These are phyloP conservation scores for Phialemonium atrogriseum DNA, from an alignment of 2,329 filamentous ascomycete species.

Conservation along the genomic window DNA sequence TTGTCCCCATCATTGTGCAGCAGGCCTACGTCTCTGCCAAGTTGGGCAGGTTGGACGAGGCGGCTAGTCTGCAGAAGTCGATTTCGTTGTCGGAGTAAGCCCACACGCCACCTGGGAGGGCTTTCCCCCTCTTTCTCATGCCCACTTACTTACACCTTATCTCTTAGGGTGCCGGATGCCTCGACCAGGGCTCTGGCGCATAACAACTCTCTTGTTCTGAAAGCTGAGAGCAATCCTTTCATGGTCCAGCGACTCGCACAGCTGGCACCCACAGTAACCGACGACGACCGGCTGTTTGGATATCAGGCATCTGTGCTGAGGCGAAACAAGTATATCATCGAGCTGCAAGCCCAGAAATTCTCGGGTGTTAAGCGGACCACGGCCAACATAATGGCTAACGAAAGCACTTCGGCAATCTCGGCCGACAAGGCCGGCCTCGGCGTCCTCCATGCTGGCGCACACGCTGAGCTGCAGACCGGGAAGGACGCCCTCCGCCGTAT, in stretches of 20 bases:
- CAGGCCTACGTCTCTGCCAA: conserved; percentile 64
- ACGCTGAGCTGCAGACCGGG: conserved; percentile 53
- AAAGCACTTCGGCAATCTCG: conserved; percentile 16
- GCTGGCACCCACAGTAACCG: conserved; percentile 41
- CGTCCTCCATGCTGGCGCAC: conserved; percentile 61
- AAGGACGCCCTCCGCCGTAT: conserved; percentile 64
- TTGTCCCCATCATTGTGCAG: conserved; percentile 69
- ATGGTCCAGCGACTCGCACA: conserved; percentile 55
- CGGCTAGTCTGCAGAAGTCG: conserved; percentile 51
- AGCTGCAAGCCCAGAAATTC: conserved; percentile 61
- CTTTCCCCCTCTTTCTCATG: too few relatives aligned
- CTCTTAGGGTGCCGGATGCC: conserved; percentile 52
- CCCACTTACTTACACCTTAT: conserved; percentile 1
- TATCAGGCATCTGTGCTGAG: conserved; percentile 56
- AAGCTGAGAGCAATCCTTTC: conserved; percentile 53
- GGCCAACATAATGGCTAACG: conserved; percentile 26
- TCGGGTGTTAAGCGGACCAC: conserved; percentile 48
- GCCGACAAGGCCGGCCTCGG: conserved; percentile 26
- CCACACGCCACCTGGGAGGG: too few relatives aligned
- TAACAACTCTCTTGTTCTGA: conserved; percentile 48
- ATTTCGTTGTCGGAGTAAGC: conserved; percentile 55
- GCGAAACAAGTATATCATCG: conserved; percentile 56
- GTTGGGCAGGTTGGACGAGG: conserved; percentile 58
- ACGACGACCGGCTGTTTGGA: conserved; percentile 58
- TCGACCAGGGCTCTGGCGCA: conserved; percentile 59